Evolutionary conservation across 768 basidiomycete species (phyloP).

Genomic region (Lentinula edodes): DNA sequence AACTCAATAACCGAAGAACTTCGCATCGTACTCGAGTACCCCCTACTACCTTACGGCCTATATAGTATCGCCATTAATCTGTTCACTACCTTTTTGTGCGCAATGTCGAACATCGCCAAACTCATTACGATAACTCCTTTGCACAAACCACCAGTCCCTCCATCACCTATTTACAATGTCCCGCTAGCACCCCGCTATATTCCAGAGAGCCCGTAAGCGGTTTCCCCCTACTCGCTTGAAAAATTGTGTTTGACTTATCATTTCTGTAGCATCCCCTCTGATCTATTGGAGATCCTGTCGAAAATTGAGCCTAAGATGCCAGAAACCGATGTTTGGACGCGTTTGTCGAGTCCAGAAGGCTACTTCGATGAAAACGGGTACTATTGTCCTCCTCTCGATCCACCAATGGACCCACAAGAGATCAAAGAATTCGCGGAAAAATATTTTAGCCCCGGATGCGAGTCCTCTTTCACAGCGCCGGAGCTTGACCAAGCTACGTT

Average conservation of each 20-base stretch:
- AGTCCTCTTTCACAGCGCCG: too few relatives aligned
- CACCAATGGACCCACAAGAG: conserved; percentile 1
- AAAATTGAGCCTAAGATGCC: not conserved
- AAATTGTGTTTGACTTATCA: not conserved
- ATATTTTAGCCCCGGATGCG: not conserved
- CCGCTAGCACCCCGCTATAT: not conserved
- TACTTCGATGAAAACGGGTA: not conserved
- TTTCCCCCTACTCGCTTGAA: not conserved
- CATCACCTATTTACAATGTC: not conserved
- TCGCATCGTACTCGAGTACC: not conserved
- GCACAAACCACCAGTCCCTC: not conserved
- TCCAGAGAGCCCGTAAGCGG: not conserved
- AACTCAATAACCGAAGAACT: too few relatives aligned
- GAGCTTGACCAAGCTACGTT: not conserved
- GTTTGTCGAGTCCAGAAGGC: not conserved
- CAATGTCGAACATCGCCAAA: conserved; percentile 1
- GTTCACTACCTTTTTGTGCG: not conserved
- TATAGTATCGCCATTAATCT: not conserved
- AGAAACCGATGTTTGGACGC: not conserved
- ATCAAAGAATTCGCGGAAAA: not conserved
- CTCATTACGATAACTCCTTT: conserved; percentile 1
- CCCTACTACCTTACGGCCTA: not conserved
- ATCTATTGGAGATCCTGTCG: not conserved
- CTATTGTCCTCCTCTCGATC: not conserved
- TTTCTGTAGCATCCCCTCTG: not conserved